Evolutionary conservation across 148 eudicot species (phyloP).

Genomic region (Cornus florida): DNA sequence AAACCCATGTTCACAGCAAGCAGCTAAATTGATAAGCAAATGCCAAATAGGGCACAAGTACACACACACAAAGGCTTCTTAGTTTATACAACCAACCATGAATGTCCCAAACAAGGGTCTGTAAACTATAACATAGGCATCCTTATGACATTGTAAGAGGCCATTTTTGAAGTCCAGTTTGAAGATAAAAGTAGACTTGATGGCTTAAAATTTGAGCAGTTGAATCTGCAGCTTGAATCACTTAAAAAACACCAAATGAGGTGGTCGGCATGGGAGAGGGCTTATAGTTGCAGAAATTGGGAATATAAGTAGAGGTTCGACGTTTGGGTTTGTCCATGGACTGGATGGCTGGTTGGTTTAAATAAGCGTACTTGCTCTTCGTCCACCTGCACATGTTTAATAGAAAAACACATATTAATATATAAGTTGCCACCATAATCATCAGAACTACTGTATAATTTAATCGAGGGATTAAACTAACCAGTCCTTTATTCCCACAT

Average conservation of each 20-base stretch:
- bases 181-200: not conserved
- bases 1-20: not conserved
- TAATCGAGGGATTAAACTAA: conserved; percentile 18
- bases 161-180: not conserved
- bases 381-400: conserved; percentile 63
- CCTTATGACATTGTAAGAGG: not conserved
- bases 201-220: not conserved
- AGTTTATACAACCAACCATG: too few relatives aligned
- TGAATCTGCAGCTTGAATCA: not conserved
- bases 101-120: too few relatives aligned
- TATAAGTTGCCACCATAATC: not conserved
- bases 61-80: not conserved
- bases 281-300: conserved; percentile 38
- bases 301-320: conserved; percentile 38
- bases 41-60: not conserved
- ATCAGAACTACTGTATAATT: too few relatives aligned
- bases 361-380: conserved; percentile 72
- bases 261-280: conserved; percentile 12
- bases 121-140: too few relatives aligned
- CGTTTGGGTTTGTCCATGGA: conserved; percentile 21
- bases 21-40: not conserved
- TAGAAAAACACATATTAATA: not conserved
- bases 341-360: conserved; percentile 64
- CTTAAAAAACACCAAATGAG: conserved; percentile 21
- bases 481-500: conserved; percentile 77